Conservation (phyloP, 2,329 filamentous ascomycete species). For the Coniella lustricola region DNA sequence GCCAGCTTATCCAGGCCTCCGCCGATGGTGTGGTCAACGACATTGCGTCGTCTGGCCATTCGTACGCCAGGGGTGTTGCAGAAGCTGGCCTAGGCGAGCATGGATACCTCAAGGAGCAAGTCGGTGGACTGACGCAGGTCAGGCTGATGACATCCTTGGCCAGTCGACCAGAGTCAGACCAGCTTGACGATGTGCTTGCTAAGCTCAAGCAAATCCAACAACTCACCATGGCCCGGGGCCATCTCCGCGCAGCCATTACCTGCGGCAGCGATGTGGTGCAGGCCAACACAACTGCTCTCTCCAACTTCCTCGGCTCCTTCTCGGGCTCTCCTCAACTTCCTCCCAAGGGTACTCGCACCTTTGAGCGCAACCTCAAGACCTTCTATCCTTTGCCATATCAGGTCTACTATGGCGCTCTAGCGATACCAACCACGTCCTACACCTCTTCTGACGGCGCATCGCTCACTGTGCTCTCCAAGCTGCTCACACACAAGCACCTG, state of each 20-base stretch:
- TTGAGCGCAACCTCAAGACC: constrained; percentile 55
- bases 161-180: constrained; percentile 60
- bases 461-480: constrained; percentile 80
- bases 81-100: constrained; percentile 70
- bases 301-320: constrained; percentile 61
- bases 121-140: constrained; percentile 84
- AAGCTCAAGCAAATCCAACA: constrained; percentile 83
- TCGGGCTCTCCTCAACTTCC: constrained; percentile 38
- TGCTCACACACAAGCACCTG: constrained; percentile 92
- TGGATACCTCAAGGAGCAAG: constrained; percentile 71
- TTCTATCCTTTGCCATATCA: constrained; percentile 96
- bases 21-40: constrained; percentile 87
- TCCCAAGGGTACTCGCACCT: constrained; percentile 24
- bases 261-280: constrained; percentile 69
- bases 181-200: constrained; percentile 65
- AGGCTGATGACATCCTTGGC: constrained; percentile 76
- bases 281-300: constrained; percentile 63
- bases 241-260: constrained; percentile 74
- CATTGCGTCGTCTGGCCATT: constrained; percentile 84
- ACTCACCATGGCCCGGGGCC: constrained; percentile 62
- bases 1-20: constrained; percentile 77
- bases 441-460: constrained; percentile 66
- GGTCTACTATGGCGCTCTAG: constrained; percentile 86
- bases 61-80: constrained; percentile 76
- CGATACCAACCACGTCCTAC: constrained; percentile 79